Conservation (phyloP, 2,329 filamentous ascomycete genomes). For the Colletotrichum phormii region DNA sequence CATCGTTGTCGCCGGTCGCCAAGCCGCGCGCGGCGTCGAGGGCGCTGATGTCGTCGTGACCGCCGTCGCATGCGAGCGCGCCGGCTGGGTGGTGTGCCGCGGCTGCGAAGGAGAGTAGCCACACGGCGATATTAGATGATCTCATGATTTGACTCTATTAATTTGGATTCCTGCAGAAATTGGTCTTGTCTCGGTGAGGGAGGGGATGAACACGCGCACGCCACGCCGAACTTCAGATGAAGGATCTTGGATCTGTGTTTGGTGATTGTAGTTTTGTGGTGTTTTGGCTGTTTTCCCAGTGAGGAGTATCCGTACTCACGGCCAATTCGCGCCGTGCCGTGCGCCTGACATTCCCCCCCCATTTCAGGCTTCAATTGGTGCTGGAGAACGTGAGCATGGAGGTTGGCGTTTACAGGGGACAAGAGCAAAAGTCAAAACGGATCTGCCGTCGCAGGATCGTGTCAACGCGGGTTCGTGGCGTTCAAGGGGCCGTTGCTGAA, state of each 20-base stretch:
- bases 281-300: not conserved
- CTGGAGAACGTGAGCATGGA: not conserved
- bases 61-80: constrained; percentile 9
- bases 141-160: not conserved
- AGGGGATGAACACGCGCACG: not conserved
- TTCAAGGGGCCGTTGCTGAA: not conserved
- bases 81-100: not conserved
- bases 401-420: not conserved
- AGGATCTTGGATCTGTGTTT: not conserved
- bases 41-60: not conserved
- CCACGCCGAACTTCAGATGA: constrained; percentile 19
- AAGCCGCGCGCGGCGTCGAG: not conserved
- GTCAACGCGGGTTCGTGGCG: constrained; percentile 8
- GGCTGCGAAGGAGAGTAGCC: constrained; percentile 16
- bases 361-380: not conserved
- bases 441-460: constrained; percentile 34
- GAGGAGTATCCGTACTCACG: not conserved
- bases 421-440: constrained; percentile 18
- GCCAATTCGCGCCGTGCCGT: not conserved
- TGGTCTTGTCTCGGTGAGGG: too few relatives aligned
- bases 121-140: constrained; percentile 22
- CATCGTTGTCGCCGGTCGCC: not conserved
- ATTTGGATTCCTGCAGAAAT: not conserved
- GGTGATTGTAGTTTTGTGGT: not conserved
- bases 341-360: not conserved